Base-by-base conservation (phyloP, 1,284 basidiomycete species). In the Tilletia caries region DNA sequence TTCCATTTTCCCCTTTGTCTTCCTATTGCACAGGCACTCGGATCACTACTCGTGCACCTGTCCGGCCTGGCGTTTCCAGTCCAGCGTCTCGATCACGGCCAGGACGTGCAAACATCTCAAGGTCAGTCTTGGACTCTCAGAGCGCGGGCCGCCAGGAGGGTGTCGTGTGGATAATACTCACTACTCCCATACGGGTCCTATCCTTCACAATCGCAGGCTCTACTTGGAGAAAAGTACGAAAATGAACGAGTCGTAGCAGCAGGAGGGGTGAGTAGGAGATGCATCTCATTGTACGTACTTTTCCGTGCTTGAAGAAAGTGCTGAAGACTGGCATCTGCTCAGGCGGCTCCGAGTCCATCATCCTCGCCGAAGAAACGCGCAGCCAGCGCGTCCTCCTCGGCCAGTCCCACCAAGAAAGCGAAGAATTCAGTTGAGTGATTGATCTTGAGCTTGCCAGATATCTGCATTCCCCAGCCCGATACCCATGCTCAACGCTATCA, bases 81-180 rank as follows among this genome's bases (percentile, higher is more conserved):
- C 83, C 29, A 86, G 86, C 15, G 80, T 77, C 20, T 86, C 87
- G 6, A 85, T 87, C 52, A 87, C 88, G 74, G 87, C 86, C 1
- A 87, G 88, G 23, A 86, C 87, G 2, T 90, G 89, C 84, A 88
- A 89, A 72, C 89, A 90, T 75, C 84, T 90, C 52, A 86, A 86
- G 68, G 79, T 85, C 1, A 80, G 58, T 62, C 20, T 3, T 50
- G n/a, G n/a, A n/a, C n/a, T n/a, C n/a, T n/a, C n/a, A n/a, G n/a
- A n/a, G n/a, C n/a, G n/a, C n/a, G n/a, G n/a, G n/a, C n/a, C n/a
- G n/a, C n/a, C n/a, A n/a, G n/a, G n/a, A n/a, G n/a, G n/a, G n/a
- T n/a, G n/a, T n/a, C n/a, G n/a, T n/a, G n/a, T n/a, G n/a, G n/a
- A n/a, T n/a, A n/a, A n/a, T n/a, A n/a, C n/a, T 50, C 48, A 25